Conservation (phyloP, 2,329 filamentous ascomycete genomes). For the Berkeleyomyces basicola region DNA sequence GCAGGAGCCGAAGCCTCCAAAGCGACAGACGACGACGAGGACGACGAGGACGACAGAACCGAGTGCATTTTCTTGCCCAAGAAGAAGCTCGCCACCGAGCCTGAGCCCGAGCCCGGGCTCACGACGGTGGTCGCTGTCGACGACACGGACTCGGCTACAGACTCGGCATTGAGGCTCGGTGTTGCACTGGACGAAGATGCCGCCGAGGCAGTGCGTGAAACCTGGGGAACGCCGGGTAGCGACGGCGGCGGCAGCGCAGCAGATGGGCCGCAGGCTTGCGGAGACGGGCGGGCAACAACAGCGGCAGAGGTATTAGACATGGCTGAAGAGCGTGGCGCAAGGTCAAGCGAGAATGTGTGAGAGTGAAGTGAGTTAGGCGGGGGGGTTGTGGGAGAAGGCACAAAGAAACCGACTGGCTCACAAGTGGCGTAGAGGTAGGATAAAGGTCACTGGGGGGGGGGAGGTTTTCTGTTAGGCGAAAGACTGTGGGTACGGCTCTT, state of each 20-base stretch:
- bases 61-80: neutral
- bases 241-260: neutral
- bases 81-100: neutral
- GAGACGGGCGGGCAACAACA: neutral
- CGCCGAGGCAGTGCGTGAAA: conserved; percentile 7
- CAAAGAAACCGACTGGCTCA: too few species aligned
- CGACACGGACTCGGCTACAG: conserved; percentile 1
- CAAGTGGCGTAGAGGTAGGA: too few species aligned
- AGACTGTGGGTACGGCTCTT: too few species aligned
- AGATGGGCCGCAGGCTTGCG: neutral
- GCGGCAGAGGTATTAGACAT: too few species aligned
- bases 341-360: too few species aligned
- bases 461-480: too few species aligned
- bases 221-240: neutral
- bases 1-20: neutral
- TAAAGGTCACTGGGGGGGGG: too few species aligned
- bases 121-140: conserved; percentile 6
- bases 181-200: neutral
- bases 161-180: conserved; percentile 5
- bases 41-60: neutral
- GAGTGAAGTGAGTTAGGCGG: too few species aligned
- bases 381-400: too few species aligned
- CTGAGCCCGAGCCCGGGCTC: neutral
- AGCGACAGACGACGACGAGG: neutral
- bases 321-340: too few species aligned